Conservation (phyloP, 2,329 filamentous ascomycete genomes). For the Beauveria brongniartii region DNA sequence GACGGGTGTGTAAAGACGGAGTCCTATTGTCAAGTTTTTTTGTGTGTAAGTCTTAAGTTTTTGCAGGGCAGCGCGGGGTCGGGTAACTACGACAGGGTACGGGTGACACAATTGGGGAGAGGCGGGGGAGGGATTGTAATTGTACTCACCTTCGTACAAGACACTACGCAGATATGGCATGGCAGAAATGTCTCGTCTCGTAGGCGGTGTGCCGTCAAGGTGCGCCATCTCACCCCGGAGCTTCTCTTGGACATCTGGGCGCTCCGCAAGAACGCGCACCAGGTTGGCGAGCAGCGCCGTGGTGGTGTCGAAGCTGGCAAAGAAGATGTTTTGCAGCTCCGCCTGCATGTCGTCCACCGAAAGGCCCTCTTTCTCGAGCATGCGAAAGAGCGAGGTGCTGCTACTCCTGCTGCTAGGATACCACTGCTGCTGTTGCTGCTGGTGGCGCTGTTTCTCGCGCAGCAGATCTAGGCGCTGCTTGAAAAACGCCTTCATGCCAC, state of each 20-base stretch:
- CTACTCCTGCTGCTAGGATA: not conserved
- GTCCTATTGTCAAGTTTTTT: not conserved
- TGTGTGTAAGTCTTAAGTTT: too few species aligned
- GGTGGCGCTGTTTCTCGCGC: not conserved
- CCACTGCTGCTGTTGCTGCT: not conserved
- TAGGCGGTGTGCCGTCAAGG: not conserved
- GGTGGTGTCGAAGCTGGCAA: constrained; percentile 10
- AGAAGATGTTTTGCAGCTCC: constrained; percentile 11
- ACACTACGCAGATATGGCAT: constrained; percentile 5
- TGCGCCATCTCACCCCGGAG: not conserved
- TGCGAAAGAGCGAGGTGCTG: constrained; percentile 2
- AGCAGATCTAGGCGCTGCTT: constrained; percentile 5
- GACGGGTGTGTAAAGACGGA: constrained; percentile 9
- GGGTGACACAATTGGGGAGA: not conserved
- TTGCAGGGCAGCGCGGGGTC: not conserved
- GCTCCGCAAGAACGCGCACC: not conserved
- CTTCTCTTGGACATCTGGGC: not conserved
- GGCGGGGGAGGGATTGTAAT: not conserved
- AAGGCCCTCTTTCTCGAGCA: constrained; percentile 1
- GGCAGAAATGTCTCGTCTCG: not conserved
- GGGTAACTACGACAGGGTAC: not conserved
- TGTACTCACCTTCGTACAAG: not conserved
- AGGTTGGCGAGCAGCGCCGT: constrained; percentile 6
- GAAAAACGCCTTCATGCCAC: constrained; percentile 10
- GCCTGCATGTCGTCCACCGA: constrained; percentile 5